Base-by-base conservation (phyloP, 1,284 basidiomycete genomes). In the Microbotryum saponariae region DNA sequence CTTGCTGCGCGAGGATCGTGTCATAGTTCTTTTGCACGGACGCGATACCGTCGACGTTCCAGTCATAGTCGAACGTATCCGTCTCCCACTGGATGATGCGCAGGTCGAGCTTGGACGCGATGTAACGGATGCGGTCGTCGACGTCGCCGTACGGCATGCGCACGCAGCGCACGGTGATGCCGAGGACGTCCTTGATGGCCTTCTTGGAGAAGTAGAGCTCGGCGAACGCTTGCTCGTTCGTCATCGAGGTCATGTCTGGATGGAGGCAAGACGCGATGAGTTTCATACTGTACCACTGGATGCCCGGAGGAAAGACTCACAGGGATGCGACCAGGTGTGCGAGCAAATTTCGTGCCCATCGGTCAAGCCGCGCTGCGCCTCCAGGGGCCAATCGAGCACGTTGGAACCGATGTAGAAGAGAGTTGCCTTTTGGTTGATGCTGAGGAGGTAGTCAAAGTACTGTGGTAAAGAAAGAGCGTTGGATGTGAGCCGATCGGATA, bases 141-240 rank as follows among this genome's bases (percentile, higher is more conserved):
- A 80, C 74, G 60, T 78, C 77, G 21, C 77, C 56, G 54, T 58
- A 80, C 5, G 79, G 78, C 42, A 78, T 77, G 53, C 76, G 69
- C 73, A 72, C 65, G 58, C 61, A 63, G 18, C 59, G 54, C 0
- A 64, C 64, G 0, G 80, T 81, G 21, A 81, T 76, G 50, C 80
- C 80, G 6, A 78, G 70, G 56, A 81, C 68, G 33, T 75, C 73
- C 71, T 80, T 78, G 77, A 81, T 80, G 51, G 73, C 73, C 66
- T 79, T 74, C 59, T 75, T 75, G 29, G 79, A 78, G 74, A 80
- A 81, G 72, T 79, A 81, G 42, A 82, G 74, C 72, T 82, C 81
- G 51, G 81, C 79, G 67, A 82, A 82, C 18, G 77, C 79, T 64
- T 79, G 74, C 58, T 80, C 78, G 72, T 78, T 76, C 58, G 75